These are phyloP conservation scores for Populus hybrid DNA, from an alignment of 441 rosid species.

Conservation along the genomic window DNA sequence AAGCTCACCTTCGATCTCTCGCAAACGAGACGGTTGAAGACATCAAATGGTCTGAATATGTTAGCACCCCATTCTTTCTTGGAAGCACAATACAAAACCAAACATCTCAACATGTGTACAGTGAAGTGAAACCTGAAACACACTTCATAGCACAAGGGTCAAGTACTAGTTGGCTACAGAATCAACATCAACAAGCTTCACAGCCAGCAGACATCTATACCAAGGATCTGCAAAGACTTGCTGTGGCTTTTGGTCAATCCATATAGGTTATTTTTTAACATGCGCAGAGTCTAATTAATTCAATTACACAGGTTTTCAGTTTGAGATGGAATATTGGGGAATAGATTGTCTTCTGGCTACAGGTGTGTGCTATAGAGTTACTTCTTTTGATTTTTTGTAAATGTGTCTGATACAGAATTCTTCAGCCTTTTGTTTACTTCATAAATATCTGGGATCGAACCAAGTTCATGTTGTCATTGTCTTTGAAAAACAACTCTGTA, in stretches of 20 bases:
- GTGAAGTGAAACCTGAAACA: slow-evolving; percentile 40
- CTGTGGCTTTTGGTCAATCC: slow-evolving; percentile 55
- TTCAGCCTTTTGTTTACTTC: not conserved
- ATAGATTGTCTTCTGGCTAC: not conserved
- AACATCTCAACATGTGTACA: slow-evolving; percentile 41
- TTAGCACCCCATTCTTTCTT: slow-evolving; percentile 41
- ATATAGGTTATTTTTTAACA: slow-evolving; percentile 35
- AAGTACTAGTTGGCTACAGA: slow-evolving; percentile 34
- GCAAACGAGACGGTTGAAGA: slow-evolving; percentile 37
- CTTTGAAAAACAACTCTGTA: slow-evolving; percentile 1
- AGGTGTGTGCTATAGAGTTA: slow-evolving; percentile 19
- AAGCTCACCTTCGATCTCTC: slow-evolving; percentile 27
- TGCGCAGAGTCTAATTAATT: slow-evolving; percentile 23
- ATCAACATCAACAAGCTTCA: slow-evolving; percentile 34
- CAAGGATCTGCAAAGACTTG: slow-evolving; percentile 55
- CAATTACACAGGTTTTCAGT: slow-evolving; percentile 7
- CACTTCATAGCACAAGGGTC: slow-evolving; percentile 38
- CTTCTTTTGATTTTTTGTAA: slow-evolving; percentile 17
- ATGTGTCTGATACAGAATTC: slow-evolving; percentile 18
- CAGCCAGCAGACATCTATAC: slow-evolving; percentile 36
- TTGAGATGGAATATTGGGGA: not conserved
- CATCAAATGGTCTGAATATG: slow-evolving; percentile 64
- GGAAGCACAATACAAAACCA: slow-evolving; percentile 45
- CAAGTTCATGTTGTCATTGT: slow-evolving; percentile 1
- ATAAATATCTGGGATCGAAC: slow-evolving; percentile 2